Base-by-base conservation (phyloP, 2,329 filamentous ascomycete species). In the Beauveria australis region DNA sequence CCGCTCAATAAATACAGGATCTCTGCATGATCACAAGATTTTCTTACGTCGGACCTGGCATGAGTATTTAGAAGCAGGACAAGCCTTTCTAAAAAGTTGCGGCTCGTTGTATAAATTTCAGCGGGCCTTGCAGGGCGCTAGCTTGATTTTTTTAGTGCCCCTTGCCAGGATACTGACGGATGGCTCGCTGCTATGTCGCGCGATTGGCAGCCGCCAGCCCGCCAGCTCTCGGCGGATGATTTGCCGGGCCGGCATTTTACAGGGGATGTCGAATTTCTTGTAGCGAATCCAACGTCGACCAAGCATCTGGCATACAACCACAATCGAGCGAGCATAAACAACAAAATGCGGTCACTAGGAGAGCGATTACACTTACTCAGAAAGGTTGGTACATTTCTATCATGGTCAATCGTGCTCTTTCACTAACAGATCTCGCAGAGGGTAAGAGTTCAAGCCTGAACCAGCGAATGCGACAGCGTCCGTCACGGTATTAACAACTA, bases 321-420 rank as follows among this genome's bases (percentile, higher is more conserved):
- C 54, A 61, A 48, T 37, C 57, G 12, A 53, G 49, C 48, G 16
- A 44, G 12, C 44, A 48, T 37, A 44, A 7, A 24, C 18, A n/a
- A 60, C 63, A 66, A 30, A n/a, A 76, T 76, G 74, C 70, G 73
- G 66, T 71, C 78, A 65, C 73, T 89, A 75, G 72, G 83, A 70
- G 84, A 85, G 76, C 87, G 91, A 68, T 86, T 91, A 82, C 85
- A 87, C 72, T 85, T 85, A 75, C 78, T 95, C 72, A 86, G 85
- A 73, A 79, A 82, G 74, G 89, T 91, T 18, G 44, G 56, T 57
- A 6, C 16, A n/a, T 18, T 9, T 30, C 10, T 18, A 4, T 10
- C 3, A 10, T 18, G 2, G 5, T 46, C 80, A 74, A 85, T 80
- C 62, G 63, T 47, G 30, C 24, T 44, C 9, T 33, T 41, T 26